Evolutionary conservation across 768 basidiomycete species (phyloP), one percentile per base, ranked within the genome.

Genomic region (Porphyrellus cyaneotinctus): DNA sequence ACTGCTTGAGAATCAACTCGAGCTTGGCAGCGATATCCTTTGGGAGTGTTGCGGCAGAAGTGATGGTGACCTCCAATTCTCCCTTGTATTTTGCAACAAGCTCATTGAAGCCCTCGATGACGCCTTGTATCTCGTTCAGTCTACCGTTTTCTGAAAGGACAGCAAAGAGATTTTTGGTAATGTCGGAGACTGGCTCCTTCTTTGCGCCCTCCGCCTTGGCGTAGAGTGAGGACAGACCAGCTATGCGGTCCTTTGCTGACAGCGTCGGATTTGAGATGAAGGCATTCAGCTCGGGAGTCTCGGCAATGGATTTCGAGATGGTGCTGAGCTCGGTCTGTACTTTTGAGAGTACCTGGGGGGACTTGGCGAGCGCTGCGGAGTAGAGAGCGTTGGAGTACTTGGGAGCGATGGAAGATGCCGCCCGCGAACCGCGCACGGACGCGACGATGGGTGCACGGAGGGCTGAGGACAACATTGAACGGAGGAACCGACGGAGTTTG

Each of bases 71-170:
- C 66, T 87, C 90, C 57, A 97, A 75, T 75, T 98, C 95, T 61
- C 97, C 97, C 70, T 82, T 87, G 80, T 97, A 82, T 63, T 88
- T 83, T 41, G 90, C 74, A 54, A 95, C 86, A 59, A 98, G 83
- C 69, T 87, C 85, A 61, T 90, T 86, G 76, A 97, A 97, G 55
- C 90, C 92, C 66, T 88, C 83, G 63, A 97, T 89, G 58, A 95
- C 91, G 54, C 85, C 86, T 61, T 82, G 75, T 17, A 89, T 84
- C 78, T 95, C 89, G 57, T 75, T 80, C 56, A 98, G 78, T 58
- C 97, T 80, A 53, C 94, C 94, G 71, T 99, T 99, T 72, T 95
- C 90, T 54, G 90, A 87, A 55, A 99, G 81, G 61, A 98, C 85
- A 33, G 71, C 70, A 68, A 99, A 84, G 61, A 99, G 80, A 75